Evolutionary conservation across 2,329 filamentous ascomycete genomes (phyloP), one percentile per base, ranked within the genome.

Genomic region (Beauveria medogensis): DNA sequence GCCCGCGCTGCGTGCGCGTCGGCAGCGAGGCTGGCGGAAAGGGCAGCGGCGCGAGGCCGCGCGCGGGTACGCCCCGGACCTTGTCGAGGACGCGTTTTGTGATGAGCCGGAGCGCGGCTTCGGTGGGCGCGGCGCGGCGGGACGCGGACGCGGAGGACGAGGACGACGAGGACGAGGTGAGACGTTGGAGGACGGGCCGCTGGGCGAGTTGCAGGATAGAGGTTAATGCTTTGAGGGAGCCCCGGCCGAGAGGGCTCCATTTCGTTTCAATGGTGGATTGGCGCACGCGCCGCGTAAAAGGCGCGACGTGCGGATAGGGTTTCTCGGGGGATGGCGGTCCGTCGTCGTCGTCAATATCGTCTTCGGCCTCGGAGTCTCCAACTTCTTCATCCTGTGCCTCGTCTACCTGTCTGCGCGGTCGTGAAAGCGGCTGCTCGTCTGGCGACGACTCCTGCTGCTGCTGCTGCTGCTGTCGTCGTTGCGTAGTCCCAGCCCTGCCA

Each of bases 221-320:
- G 20, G 77, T 74, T n/a, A 87, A 78, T 56, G 80, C 80, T 8
- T 80, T 74, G 59, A 88, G 72, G 47, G 86, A 82, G 26, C 77
- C 72, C 7, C 74, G 70, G 5, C 82, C 77, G 5, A 90, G 77
- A 6, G 82, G 77, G 3, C 78, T 75, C 88, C 88, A 91, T 69
- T 88, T 90, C 47, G 86, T 75, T 47, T 88, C 80, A 62, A 95
- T 88, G 43, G 79, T 82, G 30, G 82, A 80, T 63, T 80, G 82
- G n/a, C 85, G 82, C 48, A 91, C 76, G 47, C 76, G 77, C 41
- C 78, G 80, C 14, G 76, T 80, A 34, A 76, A 76, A 16, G 82
- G 72, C 7, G 77, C 75, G 54, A 87, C 72, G 65, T 83, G 80
- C 50, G 78, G 77, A 69, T 81, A 84, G 26, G 70, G 69, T 40